A percentile compares a stretch with the other conserved stretches of the same genome.
phyloP scores from a whole-genome alignment of 345 rosid species.

The Punica granatum region DNA sequence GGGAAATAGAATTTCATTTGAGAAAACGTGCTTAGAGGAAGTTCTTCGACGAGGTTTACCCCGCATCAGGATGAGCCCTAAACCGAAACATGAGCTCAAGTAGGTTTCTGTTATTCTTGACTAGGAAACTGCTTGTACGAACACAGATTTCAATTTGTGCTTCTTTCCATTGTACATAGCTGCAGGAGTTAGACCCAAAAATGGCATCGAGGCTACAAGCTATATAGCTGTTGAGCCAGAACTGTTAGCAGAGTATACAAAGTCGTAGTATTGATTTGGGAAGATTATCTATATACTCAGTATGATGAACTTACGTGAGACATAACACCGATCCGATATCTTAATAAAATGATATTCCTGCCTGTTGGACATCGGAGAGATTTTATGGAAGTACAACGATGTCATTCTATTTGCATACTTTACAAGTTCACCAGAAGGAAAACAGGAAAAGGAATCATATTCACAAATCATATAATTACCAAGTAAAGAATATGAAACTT shows the following conservation, averaged over 20 bases:
- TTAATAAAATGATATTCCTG: background rate
- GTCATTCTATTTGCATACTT: background rate
- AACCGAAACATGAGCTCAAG: background rate
- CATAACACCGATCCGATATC: background rate
- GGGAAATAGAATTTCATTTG: background rate
- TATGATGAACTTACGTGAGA: background rate
- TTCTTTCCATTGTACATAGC: background rate
- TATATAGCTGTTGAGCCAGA: too few relatives aligned
- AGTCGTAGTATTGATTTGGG: too few relatives aligned
- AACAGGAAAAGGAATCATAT: background rate
- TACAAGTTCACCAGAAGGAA: background rate
- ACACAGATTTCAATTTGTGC: background rate
- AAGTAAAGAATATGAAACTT: background rate
- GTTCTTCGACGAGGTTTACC: too few relatives aligned
- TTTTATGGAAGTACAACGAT: too few relatives aligned
- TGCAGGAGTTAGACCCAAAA: too few relatives aligned
- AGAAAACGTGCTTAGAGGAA: too few relatives aligned
- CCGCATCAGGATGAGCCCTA: background rate
- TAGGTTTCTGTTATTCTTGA: background rate
- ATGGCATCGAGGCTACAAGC: too few relatives aligned
- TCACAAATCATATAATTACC: constrained; percentile 3
- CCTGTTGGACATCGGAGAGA: too few relatives aligned
- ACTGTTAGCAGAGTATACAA: too few relatives aligned
- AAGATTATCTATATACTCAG: background rate
- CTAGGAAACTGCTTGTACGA: background rate